Evolutionary conservation across 192 early-diverging fungal genomes (phyloP), one percentile per base, ranked within the genome.

Genomic region (Coemansia sp.): DNA sequence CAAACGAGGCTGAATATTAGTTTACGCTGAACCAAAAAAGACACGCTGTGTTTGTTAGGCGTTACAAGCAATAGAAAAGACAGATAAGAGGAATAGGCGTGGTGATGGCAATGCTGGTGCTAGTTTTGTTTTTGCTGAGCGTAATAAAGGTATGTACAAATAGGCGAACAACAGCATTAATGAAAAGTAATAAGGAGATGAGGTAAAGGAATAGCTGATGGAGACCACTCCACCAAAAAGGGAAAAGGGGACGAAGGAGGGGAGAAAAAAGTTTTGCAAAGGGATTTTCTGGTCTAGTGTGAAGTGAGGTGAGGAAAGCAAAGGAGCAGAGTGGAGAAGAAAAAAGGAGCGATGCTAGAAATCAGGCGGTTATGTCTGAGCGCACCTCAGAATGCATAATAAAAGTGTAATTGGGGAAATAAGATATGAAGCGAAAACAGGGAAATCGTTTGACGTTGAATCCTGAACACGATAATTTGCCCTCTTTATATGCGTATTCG

Each of bases 301-400:
- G 52, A 54, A n/a, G 30, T 33, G 11, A 36, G 34, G 52, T 31
- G 52, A 54, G 30, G 30, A 54, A 5, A 36, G 34, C 1, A 36
- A 11, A 11, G 34, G 34, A 5, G 34, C 28, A 30, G 30, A 31
- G 45, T 22, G 23, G 52, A 54, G 29, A 54, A 30, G 33, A 54
- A 52, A 29, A 54, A 54, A 17, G 29, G 28, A 23, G 52, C 30
- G 33, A 54, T 33, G 19, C 30, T 54, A 31, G n/a, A 54, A 54
- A 54, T 34, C 52, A 25, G n/a, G 28, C 52, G 19, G 52, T 31
- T 31, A 54, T 54, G 52, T 54, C 52, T 54, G 27, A 54, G 52
- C 52, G 52, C 52, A 54, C 52, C 52, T 54, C 52, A 2, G 14
- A 54, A 54, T 31, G 52, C 52, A 54, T 54, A 54, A 54, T 54